A percentile compares a stretch with the other conserved stretches of the same genome.
Conservation (phyloP, 2,329 filamentous ascomycete genomes). For the Tolypocladium ophioglossoides region DNA sequence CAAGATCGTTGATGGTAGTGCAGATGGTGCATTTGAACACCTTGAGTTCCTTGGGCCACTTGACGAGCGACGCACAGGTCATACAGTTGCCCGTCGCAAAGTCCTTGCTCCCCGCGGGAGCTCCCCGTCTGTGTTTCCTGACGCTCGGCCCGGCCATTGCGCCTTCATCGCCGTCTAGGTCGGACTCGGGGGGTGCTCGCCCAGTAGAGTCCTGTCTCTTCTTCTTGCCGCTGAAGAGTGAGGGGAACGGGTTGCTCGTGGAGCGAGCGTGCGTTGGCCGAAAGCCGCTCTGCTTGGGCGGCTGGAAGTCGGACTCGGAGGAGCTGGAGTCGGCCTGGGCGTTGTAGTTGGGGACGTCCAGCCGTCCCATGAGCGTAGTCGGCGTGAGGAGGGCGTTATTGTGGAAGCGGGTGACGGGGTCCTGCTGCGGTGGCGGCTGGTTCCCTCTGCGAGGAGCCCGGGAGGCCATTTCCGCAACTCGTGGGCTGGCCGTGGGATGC, state of each 20-base stretch:
- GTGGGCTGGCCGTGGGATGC: background rate
- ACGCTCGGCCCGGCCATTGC: slow-evolving; percentile 7
- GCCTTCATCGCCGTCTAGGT: slow-evolving; percentile 11
- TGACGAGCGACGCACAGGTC: slow-evolving; percentile 72
- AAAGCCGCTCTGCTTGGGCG: slow-evolving; percentile 9
- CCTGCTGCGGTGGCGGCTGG: slow-evolving; percentile 12
- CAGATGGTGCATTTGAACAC: slow-evolving; percentile 79
- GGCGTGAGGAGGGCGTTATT: slow-evolving; percentile 22
- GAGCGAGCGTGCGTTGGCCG: slow-evolving; percentile 37
- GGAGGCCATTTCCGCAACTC: slow-evolving; percentile 17
- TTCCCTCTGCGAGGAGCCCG: slow-evolving; percentile 18
- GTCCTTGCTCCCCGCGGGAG: slow-evolving; percentile 35
- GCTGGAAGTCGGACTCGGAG: slow-evolving; percentile 30
- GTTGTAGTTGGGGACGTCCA: slow-evolving; percentile 17
- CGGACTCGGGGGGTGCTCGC: slow-evolving; percentile 21
- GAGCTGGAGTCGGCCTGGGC: slow-evolving; percentile 30
- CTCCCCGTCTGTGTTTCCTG: slow-evolving; percentile 22
- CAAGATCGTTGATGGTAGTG: slow-evolving; percentile 72
- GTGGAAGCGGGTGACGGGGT: slow-evolving; percentile 26
- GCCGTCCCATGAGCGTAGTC: slow-evolving; percentile 14
- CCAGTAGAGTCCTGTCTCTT: slow-evolving; percentile 36
- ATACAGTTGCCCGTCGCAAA: slow-evolving; percentile 67
- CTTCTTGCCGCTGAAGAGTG: slow-evolving; percentile 52
- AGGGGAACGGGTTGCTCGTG: slow-evolving; percentile 71
- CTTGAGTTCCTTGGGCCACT: slow-evolving; percentile 64